These are phyloP conservation scores for Trypethelium eluteriae DNA, from an alignment of 495 filamentous ascomycete species.

Conservation along the genomic window DNA sequence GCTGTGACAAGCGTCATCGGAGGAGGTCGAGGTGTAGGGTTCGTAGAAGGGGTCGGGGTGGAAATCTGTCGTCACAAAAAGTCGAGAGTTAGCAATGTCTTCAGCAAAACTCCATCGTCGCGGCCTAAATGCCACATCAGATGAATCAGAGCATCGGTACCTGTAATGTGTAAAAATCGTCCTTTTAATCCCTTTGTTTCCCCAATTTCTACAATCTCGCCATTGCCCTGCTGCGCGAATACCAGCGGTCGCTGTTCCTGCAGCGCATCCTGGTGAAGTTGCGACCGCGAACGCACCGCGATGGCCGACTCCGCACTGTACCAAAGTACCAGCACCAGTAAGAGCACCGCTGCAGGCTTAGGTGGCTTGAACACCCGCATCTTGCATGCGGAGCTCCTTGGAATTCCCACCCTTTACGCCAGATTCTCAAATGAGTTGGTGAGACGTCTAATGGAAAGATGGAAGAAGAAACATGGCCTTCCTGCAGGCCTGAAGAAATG, in stretches of 20 bases:
- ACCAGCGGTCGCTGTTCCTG: background rate
- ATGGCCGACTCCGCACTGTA: background rate
- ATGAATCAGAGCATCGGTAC: constrained; percentile 42
- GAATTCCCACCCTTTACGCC: background rate
- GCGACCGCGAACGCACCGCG: background rate
- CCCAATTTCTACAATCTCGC: background rate
- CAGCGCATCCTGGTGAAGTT: background rate
- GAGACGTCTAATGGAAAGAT: background rate
- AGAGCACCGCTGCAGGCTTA: background rate
- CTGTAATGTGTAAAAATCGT: constrained; percentile 90
- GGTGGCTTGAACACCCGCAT: background rate
- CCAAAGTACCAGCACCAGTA: background rate
- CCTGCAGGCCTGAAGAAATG: background rate
- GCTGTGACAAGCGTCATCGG: constrained; percentile 68
- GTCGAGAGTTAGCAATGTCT: background rate
- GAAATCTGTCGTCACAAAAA: constrained; percentile 52
- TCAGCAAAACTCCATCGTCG: background rate
- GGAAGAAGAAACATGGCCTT: background rate
- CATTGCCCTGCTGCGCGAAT: background rate
- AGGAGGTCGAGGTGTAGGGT: constrained; percentile 59
- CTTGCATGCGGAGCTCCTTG: background rate
- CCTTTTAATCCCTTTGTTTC: constrained; percentile 52
- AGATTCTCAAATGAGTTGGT: background rate
- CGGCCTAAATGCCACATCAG: background rate
- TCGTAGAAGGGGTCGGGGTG: constrained; percentile 86